Evolutionary conservation across 495 filamentous ascomycete species (phyloP).

Genomic region (Cenococcum geophilum): DNA sequence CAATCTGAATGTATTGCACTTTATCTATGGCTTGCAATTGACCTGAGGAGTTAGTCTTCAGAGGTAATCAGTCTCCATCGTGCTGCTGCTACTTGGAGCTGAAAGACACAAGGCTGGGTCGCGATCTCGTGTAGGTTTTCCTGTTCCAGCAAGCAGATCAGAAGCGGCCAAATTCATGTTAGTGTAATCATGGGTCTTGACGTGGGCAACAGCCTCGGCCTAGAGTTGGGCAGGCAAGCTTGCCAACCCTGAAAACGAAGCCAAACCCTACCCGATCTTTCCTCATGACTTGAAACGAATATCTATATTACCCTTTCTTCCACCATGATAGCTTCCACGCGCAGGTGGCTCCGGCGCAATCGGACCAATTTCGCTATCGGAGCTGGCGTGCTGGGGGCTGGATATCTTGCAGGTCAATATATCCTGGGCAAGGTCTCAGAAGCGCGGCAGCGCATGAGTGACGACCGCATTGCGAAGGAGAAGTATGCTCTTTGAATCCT

Average conservation of each 20-base stretch:
- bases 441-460: slow-evolving; percentile 88
- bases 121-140: neutral
- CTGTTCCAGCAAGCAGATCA: neutral
- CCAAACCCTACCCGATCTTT: neutral
- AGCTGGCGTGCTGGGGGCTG: slow-evolving; percentile 76
- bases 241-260: neutral
- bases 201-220: neutral
- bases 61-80: too few species aligned
- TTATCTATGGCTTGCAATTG: too few species aligned
- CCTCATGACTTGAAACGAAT: slow-evolving; percentile 5
- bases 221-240: neutral
- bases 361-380: slow-evolving; percentile 82
- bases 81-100: too few species aligned
- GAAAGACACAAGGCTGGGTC: too few species aligned
- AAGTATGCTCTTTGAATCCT: slow-evolving; percentile 56
- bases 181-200: neutral
- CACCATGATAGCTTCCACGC: slow-evolving; percentile 72
- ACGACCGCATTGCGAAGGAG: slow-evolving; percentile 88
- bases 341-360: slow-evolving; percentile 87
- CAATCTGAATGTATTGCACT: too few species aligned
- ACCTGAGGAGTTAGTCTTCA: too few species aligned
- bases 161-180: neutral
- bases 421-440: slow-evolving; percentile 83
- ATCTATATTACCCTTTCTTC: neutral
- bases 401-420: slow-evolving; percentile 91